A percentile compares a stretch with the other conserved stretches of the same genome.
Evolutionary conservation across 2,329 filamentous ascomycete genomes (phyloP).

Genomic region (Sporothrix brasiliensis): DNA sequence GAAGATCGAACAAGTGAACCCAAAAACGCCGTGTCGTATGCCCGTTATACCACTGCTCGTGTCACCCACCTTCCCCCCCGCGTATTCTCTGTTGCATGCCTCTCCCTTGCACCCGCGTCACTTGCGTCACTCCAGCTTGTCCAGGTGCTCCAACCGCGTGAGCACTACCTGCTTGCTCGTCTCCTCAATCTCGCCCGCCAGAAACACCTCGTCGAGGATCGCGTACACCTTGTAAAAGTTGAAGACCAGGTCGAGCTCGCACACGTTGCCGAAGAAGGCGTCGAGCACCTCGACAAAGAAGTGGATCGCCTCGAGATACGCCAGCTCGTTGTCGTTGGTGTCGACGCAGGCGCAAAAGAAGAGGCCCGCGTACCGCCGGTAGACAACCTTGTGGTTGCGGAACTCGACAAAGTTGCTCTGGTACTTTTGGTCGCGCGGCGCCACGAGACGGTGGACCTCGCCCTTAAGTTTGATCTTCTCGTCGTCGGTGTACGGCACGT

Average conservation of each 20-base stretch:
- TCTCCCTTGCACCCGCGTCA: too few relatives aligned
- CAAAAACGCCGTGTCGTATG: constrained; percentile 24
- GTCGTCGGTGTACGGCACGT: constrained; percentile 96
- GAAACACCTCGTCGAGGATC: constrained; percentile 96
- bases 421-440: constrained; percentile 97
- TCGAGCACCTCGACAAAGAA: constrained; percentile 99
- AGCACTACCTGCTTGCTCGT: constrained; percentile 98
- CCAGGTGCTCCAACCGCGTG: constrained; percentile 89
- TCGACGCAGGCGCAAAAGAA: constrained; percentile 99
- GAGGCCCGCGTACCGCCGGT: constrained; percentile 93
- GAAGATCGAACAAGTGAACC: not conserved
- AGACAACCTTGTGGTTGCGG: constrained; percentile 93
- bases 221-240: constrained; percentile 91
- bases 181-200: constrained; percentile 97
- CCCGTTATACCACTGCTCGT: constrained; percentile 5
- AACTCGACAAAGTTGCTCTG: constrained; percentile 99
- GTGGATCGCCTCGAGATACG: constrained; percentile 95
- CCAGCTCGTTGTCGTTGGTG: constrained; percentile 97
- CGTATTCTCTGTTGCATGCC: not conserved
- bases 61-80: not conserved
- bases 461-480: constrained; percentile 99
- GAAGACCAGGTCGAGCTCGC: constrained; percentile 89
- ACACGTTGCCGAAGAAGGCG: constrained; percentile 98
- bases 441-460: constrained; percentile 97
- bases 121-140: constrained; percentile 77